A percentile compares a stretch with the other conserved stretches of the same genome.
phyloP scores from a whole-genome alignment of 768 basidiomycete genomes.

The Rubroboletus pulcherrimus region DNA sequence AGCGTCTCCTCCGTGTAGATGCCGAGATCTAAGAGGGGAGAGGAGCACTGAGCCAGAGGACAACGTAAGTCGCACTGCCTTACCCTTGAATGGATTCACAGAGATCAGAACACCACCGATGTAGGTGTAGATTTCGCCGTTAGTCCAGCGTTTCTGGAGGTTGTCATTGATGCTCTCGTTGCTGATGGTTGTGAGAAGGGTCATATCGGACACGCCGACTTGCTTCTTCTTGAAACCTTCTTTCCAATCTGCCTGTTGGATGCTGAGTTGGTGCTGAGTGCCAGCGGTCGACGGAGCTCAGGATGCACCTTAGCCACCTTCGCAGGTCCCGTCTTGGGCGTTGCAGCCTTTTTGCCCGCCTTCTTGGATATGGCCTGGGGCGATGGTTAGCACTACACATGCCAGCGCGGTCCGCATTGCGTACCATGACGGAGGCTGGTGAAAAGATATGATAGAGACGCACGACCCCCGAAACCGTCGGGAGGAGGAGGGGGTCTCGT shows the following conservation, averaged over 20 bases:
- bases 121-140: slow-evolving; percentile 97
- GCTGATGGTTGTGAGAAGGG: slow-evolving; percentile 90
- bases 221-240: slow-evolving; percentile 99
- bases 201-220: slow-evolving; percentile 98
- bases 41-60: slow-evolving; percentile 4
- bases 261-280: slow-evolving; percentile 7
- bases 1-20: slow-evolving; percentile 94
- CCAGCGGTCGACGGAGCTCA: not conserved
- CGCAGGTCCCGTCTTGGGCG: slow-evolving; percentile 52
- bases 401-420: not conserved
- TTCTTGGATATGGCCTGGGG: slow-evolving; percentile 82
- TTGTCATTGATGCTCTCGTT: slow-evolving; percentile 98
- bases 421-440: slow-evolving; percentile 22
- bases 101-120: slow-evolving; percentile 98
- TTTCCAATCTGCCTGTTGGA: slow-evolving; percentile 91
- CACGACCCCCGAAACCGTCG: slow-evolving; percentile 13
- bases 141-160: slow-evolving; percentile 93
- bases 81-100: slow-evolving; percentile 97
- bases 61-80: slow-evolving; percentile 7
- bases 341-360: slow-evolving; percentile 77
- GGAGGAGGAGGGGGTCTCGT: not conserved
- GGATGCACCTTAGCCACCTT: slow-evolving; percentile 74
- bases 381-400: not conserved
- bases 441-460: not conserved
- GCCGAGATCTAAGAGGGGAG: slow-evolving; percentile 68